These are phyloP conservation scores for Candida ovalis DNA, from an alignment of 805 yeast species.

Conservation along the genomic window DNA sequence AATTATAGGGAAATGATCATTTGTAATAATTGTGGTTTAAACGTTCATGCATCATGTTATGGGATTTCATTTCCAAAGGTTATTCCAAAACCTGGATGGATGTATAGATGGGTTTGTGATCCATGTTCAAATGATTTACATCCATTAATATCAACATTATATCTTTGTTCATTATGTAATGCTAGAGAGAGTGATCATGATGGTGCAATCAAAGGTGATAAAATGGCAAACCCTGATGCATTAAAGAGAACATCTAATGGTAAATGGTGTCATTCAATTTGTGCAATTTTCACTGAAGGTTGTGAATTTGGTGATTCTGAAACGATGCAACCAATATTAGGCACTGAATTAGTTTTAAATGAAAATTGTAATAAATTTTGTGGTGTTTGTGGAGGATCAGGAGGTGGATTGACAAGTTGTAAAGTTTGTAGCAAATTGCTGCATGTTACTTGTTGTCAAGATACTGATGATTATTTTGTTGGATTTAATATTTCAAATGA, in stretches of 20 bases:
- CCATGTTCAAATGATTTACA: conserved; percentile 67
- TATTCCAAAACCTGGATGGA: conserved; percentile 8
- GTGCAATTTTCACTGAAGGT: conserved; percentile 57
- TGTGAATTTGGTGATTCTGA: conserved; percentile 39
- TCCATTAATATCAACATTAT: conserved; percentile 53
- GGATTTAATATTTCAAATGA: conserved; percentile 48
- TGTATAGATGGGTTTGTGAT: conserved; percentile 73
- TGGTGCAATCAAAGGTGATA: conserved; percentile 39
- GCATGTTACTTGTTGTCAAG: conserved; percentile 62
- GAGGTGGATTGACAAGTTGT: conserved; percentile 52
- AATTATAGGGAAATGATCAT: conserved; percentile 40
- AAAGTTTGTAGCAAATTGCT: conserved; percentile 36
- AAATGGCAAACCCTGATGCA: conserved; percentile 51
- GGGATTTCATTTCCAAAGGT: conserved; percentile 38
- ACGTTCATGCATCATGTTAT: conserved; percentile 68
- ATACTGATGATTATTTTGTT: conserved; percentile 38
- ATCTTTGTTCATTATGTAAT: conserved; percentile 65
- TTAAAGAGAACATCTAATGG: conserved; percentile 65
- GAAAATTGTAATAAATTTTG: conserved; percentile 36
- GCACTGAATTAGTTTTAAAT: conserved; percentile 31
- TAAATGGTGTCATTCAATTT: conserved; percentile 73
- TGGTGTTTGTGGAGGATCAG: conserved; percentile 39
- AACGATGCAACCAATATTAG: conserved; percentile 45
- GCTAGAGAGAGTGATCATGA: conserved; percentile 49
- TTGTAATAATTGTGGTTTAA: conserved; percentile 65